phyloP scores from a whole-genome alignment of 148 eudicot species.

The Vaccinium myrtillus region DNA sequence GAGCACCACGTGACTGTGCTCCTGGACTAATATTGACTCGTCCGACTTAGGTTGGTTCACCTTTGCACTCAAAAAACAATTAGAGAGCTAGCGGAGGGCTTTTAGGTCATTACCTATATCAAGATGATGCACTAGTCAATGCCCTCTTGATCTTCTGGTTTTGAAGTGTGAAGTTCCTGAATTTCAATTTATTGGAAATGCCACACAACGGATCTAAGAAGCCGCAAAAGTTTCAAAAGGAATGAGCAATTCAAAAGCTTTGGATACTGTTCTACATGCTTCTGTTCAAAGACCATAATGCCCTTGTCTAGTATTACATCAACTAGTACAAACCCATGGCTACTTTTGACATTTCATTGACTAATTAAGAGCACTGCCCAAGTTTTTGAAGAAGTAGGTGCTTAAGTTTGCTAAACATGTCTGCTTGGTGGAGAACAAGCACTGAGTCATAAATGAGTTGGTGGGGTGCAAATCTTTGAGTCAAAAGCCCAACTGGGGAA shows the following conservation, averaged over 20 bases:
- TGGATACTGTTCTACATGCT: not conserved
- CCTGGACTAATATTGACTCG: too few species aligned
- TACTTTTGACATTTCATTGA: not conserved
- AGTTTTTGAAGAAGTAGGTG: not conserved
- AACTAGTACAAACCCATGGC: not conserved
- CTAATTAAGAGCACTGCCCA: not conserved
- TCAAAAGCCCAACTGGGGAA: constrained; percentile 43
- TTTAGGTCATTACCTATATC: not conserved
- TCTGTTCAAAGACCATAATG: not conserved
- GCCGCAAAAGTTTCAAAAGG: not conserved
- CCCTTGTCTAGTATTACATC: not conserved
- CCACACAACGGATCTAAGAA: not conserved
- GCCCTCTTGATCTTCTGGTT: not conserved
- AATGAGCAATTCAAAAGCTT: not conserved
- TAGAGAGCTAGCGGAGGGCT: too few species aligned
- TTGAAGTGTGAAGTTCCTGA: constrained; percentile 1
- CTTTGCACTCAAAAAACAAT: too few species aligned
- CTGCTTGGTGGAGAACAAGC: constrained; percentile 30
- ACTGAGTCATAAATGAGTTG: constrained; percentile 17
- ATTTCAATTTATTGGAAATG: constrained; percentile 1
- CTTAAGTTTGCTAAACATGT: constrained; percentile 24
- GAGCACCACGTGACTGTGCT: too few species aligned
- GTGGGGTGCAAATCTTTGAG: constrained; percentile 13
- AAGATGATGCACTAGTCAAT: not conserved
- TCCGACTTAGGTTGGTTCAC: too few species aligned